Evolutionary conservation across 768 basidiomycete genomes (phyloP).

Genomic region (Auricularia sp.): DNA sequence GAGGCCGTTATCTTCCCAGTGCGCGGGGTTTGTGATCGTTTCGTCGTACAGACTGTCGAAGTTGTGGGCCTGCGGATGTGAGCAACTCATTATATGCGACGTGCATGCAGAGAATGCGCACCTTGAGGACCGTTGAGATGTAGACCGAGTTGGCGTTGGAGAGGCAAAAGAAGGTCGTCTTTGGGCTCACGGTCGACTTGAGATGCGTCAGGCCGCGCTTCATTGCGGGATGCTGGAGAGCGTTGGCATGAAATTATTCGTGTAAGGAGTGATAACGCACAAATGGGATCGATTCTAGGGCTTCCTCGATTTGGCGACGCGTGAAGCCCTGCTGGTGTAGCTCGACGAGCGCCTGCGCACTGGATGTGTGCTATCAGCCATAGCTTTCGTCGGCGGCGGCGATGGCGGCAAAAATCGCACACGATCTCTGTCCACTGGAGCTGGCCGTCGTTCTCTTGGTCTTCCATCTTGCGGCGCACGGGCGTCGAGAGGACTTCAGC

Average conservation of each 20-base stretch:
- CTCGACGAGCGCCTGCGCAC: constrained; percentile 61
- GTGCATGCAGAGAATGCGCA: constrained; percentile 17
- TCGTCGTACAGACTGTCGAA: constrained; percentile 65
- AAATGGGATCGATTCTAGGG: constrained; percentile 77
- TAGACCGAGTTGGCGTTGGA: constrained; percentile 92
- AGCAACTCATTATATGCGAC: background rate
- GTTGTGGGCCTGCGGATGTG: constrained; percentile 52
- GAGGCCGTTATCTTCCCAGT: constrained; percentile 61
- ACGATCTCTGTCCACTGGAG: constrained; percentile 92
- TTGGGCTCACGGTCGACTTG: constrained; percentile 51
- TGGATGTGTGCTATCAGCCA: constrained; percentile 2
- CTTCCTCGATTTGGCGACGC: constrained; percentile 61
- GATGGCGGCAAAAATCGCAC: constrained; percentile 36
- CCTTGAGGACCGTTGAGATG: constrained; percentile 83
- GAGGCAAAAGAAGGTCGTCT: constrained; percentile 77
- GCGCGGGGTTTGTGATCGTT: constrained; percentile 87
- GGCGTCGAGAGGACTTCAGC: constrained; percentile 81
- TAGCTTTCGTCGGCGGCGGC: background rate
- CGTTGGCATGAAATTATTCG: background rate
- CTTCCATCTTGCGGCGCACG: constrained; percentile 73
- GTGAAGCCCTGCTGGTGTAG: constrained; percentile 61
- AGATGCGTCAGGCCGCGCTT: constrained; percentile 72
- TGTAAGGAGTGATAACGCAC: constrained; percentile 33
- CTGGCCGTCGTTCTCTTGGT: constrained; percentile 33
- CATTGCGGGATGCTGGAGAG: constrained; percentile 88